These are phyloP conservation scores for Neurospora africana DNA, from an alignment of 495 filamentous ascomycete species.

Conservation along the genomic window DNA sequence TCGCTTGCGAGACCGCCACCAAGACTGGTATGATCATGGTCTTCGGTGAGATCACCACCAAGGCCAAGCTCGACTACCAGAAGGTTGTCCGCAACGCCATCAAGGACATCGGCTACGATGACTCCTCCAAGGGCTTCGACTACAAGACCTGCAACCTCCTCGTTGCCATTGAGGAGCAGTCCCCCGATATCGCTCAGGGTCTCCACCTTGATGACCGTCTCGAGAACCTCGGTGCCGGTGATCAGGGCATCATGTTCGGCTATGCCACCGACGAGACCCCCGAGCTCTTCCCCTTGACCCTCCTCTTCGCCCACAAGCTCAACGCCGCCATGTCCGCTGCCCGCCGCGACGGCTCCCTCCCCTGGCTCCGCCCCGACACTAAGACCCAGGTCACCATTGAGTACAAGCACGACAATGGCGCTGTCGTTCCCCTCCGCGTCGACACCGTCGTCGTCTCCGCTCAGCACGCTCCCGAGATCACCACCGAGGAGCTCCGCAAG, in stretches of 20 bases:
- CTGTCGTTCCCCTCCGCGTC: slow-evolving; percentile 82
- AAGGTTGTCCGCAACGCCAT: slow-evolving; percentile 90
- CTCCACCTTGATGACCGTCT: slow-evolving; percentile 93
- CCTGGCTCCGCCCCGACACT: slow-evolving; percentile 95
- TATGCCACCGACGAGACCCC: slow-evolving; percentile 99
- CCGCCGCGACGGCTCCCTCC: slow-evolving; percentile 72
- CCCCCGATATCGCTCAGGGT: slow-evolving; percentile 96
- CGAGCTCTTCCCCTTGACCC: slow-evolving; percentile 87
- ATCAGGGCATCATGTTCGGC: slow-evolving; percentile 99
- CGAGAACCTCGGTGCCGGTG: slow-evolving; percentile 96
- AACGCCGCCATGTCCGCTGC: slow-evolving; percentile 86
- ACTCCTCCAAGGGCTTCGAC: slow-evolving; percentile 95
- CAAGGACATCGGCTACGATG: slow-evolving; percentile 98
- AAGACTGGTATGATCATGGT: slow-evolving; percentile 99
- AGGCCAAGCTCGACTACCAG: slow-evolving; percentile 91
- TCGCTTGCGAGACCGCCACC: slow-evolving; percentile 97
- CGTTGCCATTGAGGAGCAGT: slow-evolving; percentile 98
- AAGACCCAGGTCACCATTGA: slow-evolving; percentile 99
- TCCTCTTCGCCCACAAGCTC: slow-evolving; percentile 89
- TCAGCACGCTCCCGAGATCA: slow-evolving; percentile 82
- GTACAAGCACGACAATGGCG: slow-evolving; percentile 92
- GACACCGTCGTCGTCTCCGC: slow-evolving; percentile 96
- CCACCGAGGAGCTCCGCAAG: slow-evolving; percentile 85
- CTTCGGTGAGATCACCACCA: slow-evolving; percentile 98
- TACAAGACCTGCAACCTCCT: slow-evolving; percentile 99